Base-by-base conservation (phyloP, 352 stramenopile species). In the Phytopythium cucurbitacearum region DNA sequence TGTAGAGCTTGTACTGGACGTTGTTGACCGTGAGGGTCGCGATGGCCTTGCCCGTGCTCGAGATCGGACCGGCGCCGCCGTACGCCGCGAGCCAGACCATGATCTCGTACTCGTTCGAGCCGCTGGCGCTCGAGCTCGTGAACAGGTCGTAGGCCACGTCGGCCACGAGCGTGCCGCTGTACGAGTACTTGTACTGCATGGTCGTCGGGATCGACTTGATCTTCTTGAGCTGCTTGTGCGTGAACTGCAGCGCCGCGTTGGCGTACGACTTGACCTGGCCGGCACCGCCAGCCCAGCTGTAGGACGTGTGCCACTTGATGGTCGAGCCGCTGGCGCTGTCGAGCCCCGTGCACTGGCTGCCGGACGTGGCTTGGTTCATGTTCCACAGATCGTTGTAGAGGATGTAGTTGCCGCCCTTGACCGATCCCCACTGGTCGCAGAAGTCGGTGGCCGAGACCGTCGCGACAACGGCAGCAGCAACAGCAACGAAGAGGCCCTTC, bases 321-420 rank as follows among this genome's bases (percentile, higher is more conserved):
- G 60, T 49, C 34, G 53, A 51, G 42, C 57, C 63, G 36, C 44
- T 68, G 36, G 42, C 56, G 36, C 62, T 53, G 37, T 54, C 59
- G 11, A 74, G 62, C 13, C 60, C 46, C 11, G 69, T 78, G 62
- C 69, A 74, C 52, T 78, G 68, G 1, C 34, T 48, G 40, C 68
- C 68, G 6, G 50, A 66, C 13, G 57, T 59, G 51, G 71, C 61
- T 6, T 64, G 59, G 34, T 64, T 53, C 28, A 60, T 15, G 36
- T 48, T 60, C 68, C 68, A 78, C 4, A 78, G 51, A 47, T 78
- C 69, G 65, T 78, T 78, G 62, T 78, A 78, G 6, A 78, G 48
- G 3, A 64, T 78, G 62, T 70, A 78, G 51, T 64, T 57, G 33
- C 60, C 61, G 3, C 65, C 57, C 5, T 52, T 68, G 3, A 44